Base-by-base conservation (phyloP, 1,284 basidiomycete species). In the Cystobasidium sp. region DNA sequence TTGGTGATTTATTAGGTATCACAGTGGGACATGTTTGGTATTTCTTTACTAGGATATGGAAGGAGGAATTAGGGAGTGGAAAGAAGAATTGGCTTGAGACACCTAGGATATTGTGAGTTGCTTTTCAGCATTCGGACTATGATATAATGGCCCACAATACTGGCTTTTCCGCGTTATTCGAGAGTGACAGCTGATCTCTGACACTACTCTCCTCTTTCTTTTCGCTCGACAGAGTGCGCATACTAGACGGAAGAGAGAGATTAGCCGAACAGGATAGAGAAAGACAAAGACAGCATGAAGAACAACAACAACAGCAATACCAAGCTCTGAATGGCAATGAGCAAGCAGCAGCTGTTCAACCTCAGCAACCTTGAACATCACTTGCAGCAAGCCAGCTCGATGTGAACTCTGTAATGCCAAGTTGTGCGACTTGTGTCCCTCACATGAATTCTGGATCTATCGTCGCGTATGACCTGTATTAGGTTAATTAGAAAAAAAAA, bases 41-140 rank as follows among this genome's bases (percentile, higher is more conserved):
- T 89, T 98, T 98, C 83, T 83, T 97, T 78, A 86, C 93, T 68
- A 94, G 97, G 79, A 91, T 96, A 1, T 99, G 96, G 97, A 90
- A 91, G 31, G 85, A 92, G 75, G 96, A 99, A 83, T 91, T 95
- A 88, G 84, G 89, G 2, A 91, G 91, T 20, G 91, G 91, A 0
- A 86, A 87, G 65, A 88, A 87, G 1, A 83, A 90, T 61, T 86
- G 94, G 78, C 90, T 91, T 73, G 89, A 90, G 69, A 90, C 94
- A 0, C 94, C 94, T 0, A 83, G 86, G 24, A 78, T 87, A 65
- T 80, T 97, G 94, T 97, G 80, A 85, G 94, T 89, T 22, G 6
- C 41, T 6, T 49, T 14, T 31, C 39, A 31, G 2, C 5, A 1
- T 31, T 31, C 31, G 31, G 31, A 31, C 5, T 1, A 31, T 31